phyloP scores from a whole-genome alignment of 2,329 filamentous ascomycete species.

The Clonostachys rhizophaga region DNA sequence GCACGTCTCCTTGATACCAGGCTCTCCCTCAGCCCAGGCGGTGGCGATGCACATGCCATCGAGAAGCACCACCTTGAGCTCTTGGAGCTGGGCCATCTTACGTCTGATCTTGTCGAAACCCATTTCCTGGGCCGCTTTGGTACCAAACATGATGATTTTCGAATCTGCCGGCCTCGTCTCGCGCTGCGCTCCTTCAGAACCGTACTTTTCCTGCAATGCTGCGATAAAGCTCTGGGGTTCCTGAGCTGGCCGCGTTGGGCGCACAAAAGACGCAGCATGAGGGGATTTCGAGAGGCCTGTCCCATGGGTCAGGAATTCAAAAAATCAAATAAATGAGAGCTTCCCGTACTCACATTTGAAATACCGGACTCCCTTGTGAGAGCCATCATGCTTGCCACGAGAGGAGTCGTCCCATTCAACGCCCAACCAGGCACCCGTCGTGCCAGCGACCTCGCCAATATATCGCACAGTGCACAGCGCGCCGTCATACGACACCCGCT shows the following conservation, averaged over 20 bases:
- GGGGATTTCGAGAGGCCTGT: slow-evolving; percentile 56
- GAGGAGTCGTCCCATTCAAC: slow-evolving; percentile 92
- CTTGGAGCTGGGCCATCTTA: slow-evolving; percentile 72
- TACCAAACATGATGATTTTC: slow-evolving; percentile 62
- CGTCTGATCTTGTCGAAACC: slow-evolving; percentile 90
- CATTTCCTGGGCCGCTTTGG: slow-evolving; percentile 85
- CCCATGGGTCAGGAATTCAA: slow-evolving; percentile 41
- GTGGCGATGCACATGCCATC: slow-evolving; percentile 65
- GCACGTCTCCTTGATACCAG: slow-evolving; percentile 44
- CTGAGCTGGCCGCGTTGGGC: slow-evolving; percentile 69
- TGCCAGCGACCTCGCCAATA: slow-evolving; percentile 70
- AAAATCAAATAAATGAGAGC: neutral
- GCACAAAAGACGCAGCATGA: slow-evolving; percentile 82
- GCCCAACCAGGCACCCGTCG: slow-evolving; percentile 79
- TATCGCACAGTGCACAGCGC: slow-evolving; percentile 83
- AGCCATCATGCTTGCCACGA: slow-evolving; percentile 87
- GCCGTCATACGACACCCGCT: slow-evolving; percentile 75
- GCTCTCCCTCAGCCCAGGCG: slow-evolving; percentile 22
- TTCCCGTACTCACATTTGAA: slow-evolving; percentile 63
- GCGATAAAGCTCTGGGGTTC: slow-evolving; percentile 67
- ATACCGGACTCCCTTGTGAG: slow-evolving; percentile 73
- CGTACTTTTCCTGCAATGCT: slow-evolving; percentile 76
- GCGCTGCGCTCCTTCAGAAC: slow-evolving; percentile 25
- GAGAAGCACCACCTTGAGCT: slow-evolving; percentile 76
- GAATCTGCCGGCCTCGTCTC: slow-evolving; percentile 11